Conservation (phyloP, 441 rosid genomes). For the Gossypium lobatum region DNA sequence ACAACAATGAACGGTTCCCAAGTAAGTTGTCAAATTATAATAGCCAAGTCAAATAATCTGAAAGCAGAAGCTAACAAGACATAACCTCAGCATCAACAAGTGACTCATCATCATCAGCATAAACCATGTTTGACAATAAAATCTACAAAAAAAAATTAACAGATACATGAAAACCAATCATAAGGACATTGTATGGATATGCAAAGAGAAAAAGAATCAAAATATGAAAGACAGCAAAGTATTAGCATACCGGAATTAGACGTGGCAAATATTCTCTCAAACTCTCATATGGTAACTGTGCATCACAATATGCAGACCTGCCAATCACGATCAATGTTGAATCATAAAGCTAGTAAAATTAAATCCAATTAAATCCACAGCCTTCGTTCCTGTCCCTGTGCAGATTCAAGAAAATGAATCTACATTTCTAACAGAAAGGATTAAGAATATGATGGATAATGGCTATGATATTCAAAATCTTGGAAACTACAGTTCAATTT, state of each 20-base stretch:
- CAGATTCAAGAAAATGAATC: neutral
- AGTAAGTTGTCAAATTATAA: slow-evolving; percentile 13
- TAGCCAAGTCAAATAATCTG: slow-evolving; percentile 11
- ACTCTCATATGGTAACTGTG: slow-evolving; percentile 68
- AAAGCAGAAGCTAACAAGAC: slow-evolving; percentile 21
- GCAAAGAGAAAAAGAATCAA: slow-evolving; percentile 2
- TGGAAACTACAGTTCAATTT: neutral
- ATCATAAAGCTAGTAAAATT: neutral
- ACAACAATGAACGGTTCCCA: slow-evolving; percentile 28
- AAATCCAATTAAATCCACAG: neutral
- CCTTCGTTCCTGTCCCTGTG: neutral
- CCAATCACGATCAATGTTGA: slow-evolving; percentile 24
- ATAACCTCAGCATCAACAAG: slow-evolving; percentile 45
- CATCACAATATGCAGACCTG: slow-evolving; percentile 95
- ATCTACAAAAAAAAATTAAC: slow-evolving; percentile 34
- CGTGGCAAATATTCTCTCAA: slow-evolving; percentile 85
- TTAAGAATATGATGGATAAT: neutral
- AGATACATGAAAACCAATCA: slow-evolving; percentile 11
- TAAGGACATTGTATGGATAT: slow-evolving; percentile 7
- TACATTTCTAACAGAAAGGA: neutral
- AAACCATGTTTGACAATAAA: slow-evolving; percentile 92
- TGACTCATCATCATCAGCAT: slow-evolving; percentile 98
- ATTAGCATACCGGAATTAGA: slow-evolving; percentile 60
- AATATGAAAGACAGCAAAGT: slow-evolving; percentile 12
- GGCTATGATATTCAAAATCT: neutral